These are phyloP conservation scores for Solanum virginianum DNA, from an alignment of 257 asterid genomes.

Conservation along the genomic window DNA sequence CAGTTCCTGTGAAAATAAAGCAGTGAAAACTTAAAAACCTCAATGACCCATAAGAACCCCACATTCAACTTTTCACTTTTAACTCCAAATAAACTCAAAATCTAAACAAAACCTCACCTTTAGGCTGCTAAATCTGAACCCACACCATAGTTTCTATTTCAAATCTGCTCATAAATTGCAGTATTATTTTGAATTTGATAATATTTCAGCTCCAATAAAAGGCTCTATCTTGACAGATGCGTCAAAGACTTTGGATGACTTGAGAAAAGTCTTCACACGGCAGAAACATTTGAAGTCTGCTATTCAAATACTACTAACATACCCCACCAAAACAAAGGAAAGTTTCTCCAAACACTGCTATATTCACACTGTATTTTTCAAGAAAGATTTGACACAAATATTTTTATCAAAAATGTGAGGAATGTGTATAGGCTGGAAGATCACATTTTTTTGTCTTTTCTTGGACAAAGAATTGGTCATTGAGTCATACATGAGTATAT, in stretches of 20 bases:
- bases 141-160: background rate
- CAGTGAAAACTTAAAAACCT: background rate
- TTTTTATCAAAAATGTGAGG: background rate
- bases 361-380: background rate
- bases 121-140: background rate
- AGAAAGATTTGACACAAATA: background rate
- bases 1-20: background rate
- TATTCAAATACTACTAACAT: background rate
- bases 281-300: background rate
- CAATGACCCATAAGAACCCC: background rate
- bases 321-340: background rate
- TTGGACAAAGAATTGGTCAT: background rate
- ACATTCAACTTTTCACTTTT: background rate
- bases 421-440: background rate
- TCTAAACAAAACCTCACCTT: slow-evolving; percentile 5
- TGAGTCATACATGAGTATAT: background rate
- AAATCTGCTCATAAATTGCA: background rate
- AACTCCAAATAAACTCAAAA: background rate
- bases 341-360: background rate
- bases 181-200: background rate
- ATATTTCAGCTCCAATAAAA: background rate
- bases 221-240: background rate
- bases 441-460: background rate
- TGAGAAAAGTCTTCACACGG: slow-evolving; percentile 18
- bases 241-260: background rate